Evolutionary conservation across 2,329 filamentous ascomycete genomes (phyloP), one percentile per base, ranked within the genome.

Genomic region (Ceratocystis destructans): DNA sequence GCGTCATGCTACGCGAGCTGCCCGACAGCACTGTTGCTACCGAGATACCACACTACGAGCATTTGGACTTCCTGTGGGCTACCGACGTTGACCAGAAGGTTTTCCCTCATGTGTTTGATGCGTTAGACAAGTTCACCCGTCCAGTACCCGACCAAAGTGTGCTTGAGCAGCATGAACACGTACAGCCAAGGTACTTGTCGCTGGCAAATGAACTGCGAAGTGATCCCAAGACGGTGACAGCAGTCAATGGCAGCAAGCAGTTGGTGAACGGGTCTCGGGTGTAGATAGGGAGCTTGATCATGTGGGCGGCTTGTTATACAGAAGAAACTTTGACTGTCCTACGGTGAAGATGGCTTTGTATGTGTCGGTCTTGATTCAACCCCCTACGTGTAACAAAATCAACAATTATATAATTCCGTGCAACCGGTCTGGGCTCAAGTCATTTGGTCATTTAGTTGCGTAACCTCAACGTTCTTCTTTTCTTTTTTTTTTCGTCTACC

Each of bases 11-110:
- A 65, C 87, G 86, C 73, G 91, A 96, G 74, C 80, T 99, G 12
- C 94, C 94, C 0, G 80, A 81, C 25, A 89, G 90, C 74, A 97
- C 94, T 0, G 82, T 93, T 1, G 90, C 90, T 1, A 94, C 86
- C 46, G 88, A 93, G 72, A 88, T 99, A 53, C 85, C 88, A 0
- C 90, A 96, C 73, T 99, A 96, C 74, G 94, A 99, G 75, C 94
- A 99, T 75, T 83, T 99, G 28, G 94, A 99, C 75, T 96, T 99
- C 72, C 79, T 99, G 0, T 99, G 94, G 94, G 94, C 89, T 0
- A 80, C 84, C 46, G 91, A 96, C 71, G 89, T 96, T 5, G 83
- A 96, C 70, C 79, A 81, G 0, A 84, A 91, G 64, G 93, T 97
- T 2, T 96, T 96, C 72, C 89, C 87, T 17, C 90, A 96, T 73